These are phyloP conservation scores for Cantharellus anzutake DNA, from an alignment of 768 basidiomycete genomes.

Conservation along the genomic window DNA sequence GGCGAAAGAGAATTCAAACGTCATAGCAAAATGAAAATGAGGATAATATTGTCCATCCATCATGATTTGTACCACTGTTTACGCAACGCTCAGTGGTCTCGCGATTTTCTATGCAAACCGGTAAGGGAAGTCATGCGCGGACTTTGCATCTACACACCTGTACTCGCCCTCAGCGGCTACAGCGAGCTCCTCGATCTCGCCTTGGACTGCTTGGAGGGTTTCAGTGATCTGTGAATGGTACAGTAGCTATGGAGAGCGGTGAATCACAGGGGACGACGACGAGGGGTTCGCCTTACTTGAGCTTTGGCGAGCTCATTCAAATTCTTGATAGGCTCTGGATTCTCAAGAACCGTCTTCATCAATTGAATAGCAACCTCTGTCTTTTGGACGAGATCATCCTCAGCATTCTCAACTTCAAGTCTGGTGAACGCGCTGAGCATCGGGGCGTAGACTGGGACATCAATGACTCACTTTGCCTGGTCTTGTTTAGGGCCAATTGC, in stretches of 20 bases:
- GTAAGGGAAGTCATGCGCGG: background rate
- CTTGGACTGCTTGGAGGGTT: conserved; percentile 60
- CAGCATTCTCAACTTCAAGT: conserved; percentile 81
- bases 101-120: conserved; percentile 45
- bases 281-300: conserved; percentile 30
- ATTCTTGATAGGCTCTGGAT: conserved; percentile 93
- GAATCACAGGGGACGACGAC: background rate
- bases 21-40: too few species aligned
- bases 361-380: conserved; percentile 92
- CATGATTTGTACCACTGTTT: too few species aligned
- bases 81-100: conserved; percentile 58
- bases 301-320: conserved; percentile 83
- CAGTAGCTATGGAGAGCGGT: conserved; percentile 27
- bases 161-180: conserved; percentile 92
- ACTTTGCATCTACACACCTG: conserved; percentile 28
- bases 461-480: conserved; percentile 38
- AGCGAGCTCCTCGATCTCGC: conserved; percentile 83
- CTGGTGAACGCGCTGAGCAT: conserved; percentile 6
- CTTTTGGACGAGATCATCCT: conserved; percentile 92
- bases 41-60: too few species aligned
- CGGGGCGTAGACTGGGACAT: background rate
- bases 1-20: too few species aligned
- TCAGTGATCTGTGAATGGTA: conserved; percentile 66
- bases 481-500: conserved; percentile 64
- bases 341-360: conserved; percentile 97